Evolutionary conservation across 2,329 filamentous ascomycete genomes (phyloP).

Genomic region (Fusarium nurragi): DNA sequence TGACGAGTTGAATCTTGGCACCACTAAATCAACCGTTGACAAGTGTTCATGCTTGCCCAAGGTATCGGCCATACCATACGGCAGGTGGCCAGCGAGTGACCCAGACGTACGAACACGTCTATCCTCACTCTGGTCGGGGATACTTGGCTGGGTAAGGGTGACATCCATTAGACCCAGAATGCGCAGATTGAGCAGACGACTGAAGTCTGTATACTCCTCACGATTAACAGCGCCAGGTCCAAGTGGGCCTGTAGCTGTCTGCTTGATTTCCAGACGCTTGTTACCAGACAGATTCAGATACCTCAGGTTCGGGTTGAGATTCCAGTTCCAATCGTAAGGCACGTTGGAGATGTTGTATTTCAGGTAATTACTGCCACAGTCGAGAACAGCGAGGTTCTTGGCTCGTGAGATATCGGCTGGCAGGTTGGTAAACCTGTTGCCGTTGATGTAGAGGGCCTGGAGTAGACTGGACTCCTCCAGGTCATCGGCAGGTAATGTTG

Average conservation of each 20-base stretch:
- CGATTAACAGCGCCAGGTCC: conserved; percentile 64
- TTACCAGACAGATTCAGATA: conserved; percentile 98
- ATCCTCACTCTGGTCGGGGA: conserved; percentile 95
- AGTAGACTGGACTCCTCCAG: conserved; percentile 88
- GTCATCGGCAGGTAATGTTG: conserved; percentile 90
- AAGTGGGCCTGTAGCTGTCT: conserved; percentile 60
- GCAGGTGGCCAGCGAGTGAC: conserved; percentile 88
- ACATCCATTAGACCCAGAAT: conserved; percentile 98
- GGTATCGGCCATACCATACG: conserved; percentile 97
- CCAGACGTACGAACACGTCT: conserved; percentile 95
- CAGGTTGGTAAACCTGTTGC: conserved; percentile 96
- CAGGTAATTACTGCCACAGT: conserved; percentile 92
- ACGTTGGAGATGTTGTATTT: conserved; percentile 99
- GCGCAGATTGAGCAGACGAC: conserved; percentile 80
- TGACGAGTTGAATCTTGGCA: conserved; percentile 88
- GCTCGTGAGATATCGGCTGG: conserved; percentile 96
- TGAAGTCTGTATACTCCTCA: conserved; percentile 85
- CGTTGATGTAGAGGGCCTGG: conserved; percentile 93
- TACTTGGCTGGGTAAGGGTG: conserved; percentile 89
- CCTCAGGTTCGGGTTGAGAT: conserved; percentile 92
- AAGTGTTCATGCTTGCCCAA: conserved; percentile 93
- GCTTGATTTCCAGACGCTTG: conserved; percentile 91
- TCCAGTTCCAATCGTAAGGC: conserved; percentile 99
- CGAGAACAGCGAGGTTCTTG: conserved; percentile 87
- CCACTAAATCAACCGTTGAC: conserved; percentile 94